Base-by-base conservation (phyloP, 306 rosid genomes). In the Aeschynomene evenia region DNA sequence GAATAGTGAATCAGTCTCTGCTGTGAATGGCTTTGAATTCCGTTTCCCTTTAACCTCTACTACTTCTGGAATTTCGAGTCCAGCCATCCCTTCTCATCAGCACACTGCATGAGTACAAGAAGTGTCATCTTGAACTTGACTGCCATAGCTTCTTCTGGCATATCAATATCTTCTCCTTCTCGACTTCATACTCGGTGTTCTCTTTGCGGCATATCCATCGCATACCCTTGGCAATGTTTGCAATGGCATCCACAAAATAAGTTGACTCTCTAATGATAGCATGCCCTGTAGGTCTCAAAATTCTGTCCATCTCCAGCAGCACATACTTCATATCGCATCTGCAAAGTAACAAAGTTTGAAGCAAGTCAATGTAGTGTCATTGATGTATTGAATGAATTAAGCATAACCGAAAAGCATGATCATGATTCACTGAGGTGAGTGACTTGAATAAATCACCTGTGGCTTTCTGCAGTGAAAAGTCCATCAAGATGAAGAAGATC, bases 401-500 rank as follows among this genome's bases (percentile, higher is more conserved):
- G n/a, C 50, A 43, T 14, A 43, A 18, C 18, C 4, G 51, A 45
- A 42, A 42, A 33, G 65, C 52, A 26, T 63, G 3, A 18, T 52
- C 37, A 20, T 33, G 58, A 61, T 8, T 51, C 6, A 15, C 11
- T 42, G 53, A 67, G 55, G 59, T 11, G 23, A 63, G 23, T 16
- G 18, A 77, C 39, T 56, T 50, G 14, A 28, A 9, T n/a, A 31
- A 55, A 4, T 78, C 80, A 95, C 99, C 99, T 95, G 70, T 95
- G 96, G 78, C 87, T 86, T 89, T 95, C 99, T 5, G 88, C 87
- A 20, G 91, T 79, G 81, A 95, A 95, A 73, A 87, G 89, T 72
- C 96, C 95, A 80, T 95, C 97, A 49, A 91, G 84, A 83, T 95
- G 96, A 72, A 95, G 95, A 40, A 95, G 92, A 79, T 95, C 99